Percentiles rank a stretch among this genome's conserved stretches.
These are phyloP conservation scores for Ambrosiella beaveri DNA, from an alignment of 2,329 filamentous ascomycete genomes.

Conservation along the genomic window DNA sequence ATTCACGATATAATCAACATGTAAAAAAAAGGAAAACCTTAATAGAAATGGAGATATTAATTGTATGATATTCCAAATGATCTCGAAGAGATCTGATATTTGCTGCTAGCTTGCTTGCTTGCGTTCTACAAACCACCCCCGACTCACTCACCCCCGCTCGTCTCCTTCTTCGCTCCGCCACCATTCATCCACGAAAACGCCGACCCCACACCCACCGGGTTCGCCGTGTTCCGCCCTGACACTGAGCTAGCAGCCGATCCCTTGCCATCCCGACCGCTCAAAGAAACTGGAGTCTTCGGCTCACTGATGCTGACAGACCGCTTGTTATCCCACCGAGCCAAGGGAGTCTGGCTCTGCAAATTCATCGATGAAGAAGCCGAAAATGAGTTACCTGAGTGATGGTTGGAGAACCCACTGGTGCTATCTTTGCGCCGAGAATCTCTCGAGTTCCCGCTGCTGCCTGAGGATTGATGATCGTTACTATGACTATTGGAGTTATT, in stretches of 20 bases:
- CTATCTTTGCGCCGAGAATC: background rate
- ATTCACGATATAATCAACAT: background rate
- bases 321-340: constrained; percentile 15
- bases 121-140: background rate
- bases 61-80: too few relatives aligned
- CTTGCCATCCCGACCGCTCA: constrained; percentile 35
- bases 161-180: constrained; percentile 22
- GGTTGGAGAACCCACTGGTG: background rate
- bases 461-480: background rate
- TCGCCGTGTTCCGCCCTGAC: constrained; percentile 39
- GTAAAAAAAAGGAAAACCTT: too few relatives aligned
- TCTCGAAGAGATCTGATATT: too few relatives aligned
- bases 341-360: background rate
- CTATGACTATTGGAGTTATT: constrained; percentile 22
- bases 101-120: background rate
- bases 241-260: background rate
- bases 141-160: constrained; percentile 5
- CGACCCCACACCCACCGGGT: constrained; percentile 80
- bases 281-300: constrained; percentile 27
- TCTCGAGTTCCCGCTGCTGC: constrained; percentile 25
- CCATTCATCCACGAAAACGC: constrained; percentile 79
- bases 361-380: background rate
- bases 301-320: constrained; percentile 8
- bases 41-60: too few relatives aligned
- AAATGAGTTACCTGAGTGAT: background rate